A percentile compares a stretch with the other conserved stretches of the same genome.
phyloP scores from a whole-genome alignment of 1,139 yeast genomes.

The Tardiomyces digboiensis region DNA sequence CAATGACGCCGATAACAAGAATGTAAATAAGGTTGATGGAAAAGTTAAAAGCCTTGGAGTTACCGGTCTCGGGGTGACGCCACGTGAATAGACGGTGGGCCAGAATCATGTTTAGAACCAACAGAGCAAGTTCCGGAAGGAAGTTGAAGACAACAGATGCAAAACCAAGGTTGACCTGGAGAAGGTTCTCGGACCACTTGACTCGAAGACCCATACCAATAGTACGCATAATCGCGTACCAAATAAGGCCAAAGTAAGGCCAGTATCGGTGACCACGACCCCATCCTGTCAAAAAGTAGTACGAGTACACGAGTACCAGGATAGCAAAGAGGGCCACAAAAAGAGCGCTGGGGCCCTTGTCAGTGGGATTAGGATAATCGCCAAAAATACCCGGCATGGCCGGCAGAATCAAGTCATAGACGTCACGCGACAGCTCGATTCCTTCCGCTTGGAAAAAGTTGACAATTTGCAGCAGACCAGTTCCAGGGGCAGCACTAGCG shows the following conservation, averaged over 20 bases:
- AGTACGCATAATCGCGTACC: slow-evolving; percentile 43
- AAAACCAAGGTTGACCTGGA: slow-evolving; percentile 43
- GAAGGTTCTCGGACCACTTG: slow-evolving; percentile 44
- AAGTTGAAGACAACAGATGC: slow-evolving; percentile 51
- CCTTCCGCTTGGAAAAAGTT: slow-evolving; percentile 25
- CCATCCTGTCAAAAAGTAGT: slow-evolving; percentile 41
- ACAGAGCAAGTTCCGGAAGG: slow-evolving; percentile 37
- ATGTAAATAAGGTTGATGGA: slow-evolving; percentile 44
- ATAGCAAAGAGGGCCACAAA: slow-evolving; percentile 48
- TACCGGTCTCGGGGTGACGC: slow-evolving; percentile 75
- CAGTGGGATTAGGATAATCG: slow-evolving; percentile 41
- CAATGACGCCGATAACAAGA: slow-evolving; percentile 48
- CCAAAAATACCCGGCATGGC: slow-evolving; percentile 52
- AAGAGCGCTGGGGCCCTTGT: slow-evolving; percentile 48
- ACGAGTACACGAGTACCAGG: slow-evolving; percentile 38
- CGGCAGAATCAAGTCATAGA: slow-evolving; percentile 24
- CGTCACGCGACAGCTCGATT: slow-evolving; percentile 18
- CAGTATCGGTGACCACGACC: slow-evolving; percentile 58
- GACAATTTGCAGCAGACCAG: slow-evolving; percentile 30
- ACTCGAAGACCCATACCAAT: slow-evolving; percentile 56
- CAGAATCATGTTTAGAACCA: slow-evolving; percentile 51
- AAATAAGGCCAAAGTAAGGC: slow-evolving; percentile 44
- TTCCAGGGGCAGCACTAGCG: slow-evolving; percentile 31
- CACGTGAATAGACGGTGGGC: slow-evolving; percentile 76
- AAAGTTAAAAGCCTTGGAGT: slow-evolving; percentile 43